phyloP scores from a whole-genome alignment of 2,329 filamentous ascomycete species.

The Phaeophleospora eucalypticola region DNA sequence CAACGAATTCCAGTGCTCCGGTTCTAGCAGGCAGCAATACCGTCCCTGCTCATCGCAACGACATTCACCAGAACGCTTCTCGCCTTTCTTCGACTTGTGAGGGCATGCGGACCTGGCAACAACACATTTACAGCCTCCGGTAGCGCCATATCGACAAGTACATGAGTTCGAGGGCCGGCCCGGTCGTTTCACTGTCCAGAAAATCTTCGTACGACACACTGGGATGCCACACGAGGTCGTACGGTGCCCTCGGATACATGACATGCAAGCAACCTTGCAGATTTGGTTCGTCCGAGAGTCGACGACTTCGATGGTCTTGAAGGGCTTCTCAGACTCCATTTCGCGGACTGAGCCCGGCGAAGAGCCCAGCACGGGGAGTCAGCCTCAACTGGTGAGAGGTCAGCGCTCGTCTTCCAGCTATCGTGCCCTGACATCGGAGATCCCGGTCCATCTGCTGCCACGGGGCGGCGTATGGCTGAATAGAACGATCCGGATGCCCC shows the following conservation, averaged over 20 bases:
- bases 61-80: constrained; percentile 32
- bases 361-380: not conserved
- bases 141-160: constrained; percentile 31
- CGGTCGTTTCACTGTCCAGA: constrained; percentile 35
- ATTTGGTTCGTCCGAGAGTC: constrained; percentile 29
- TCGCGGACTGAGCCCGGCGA: not conserved
- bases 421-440: constrained; percentile 1
- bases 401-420: not conserved
- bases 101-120: constrained; percentile 31
- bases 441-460: constrained; percentile 4
- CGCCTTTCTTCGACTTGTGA: constrained; percentile 34
- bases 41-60: constrained; percentile 34
- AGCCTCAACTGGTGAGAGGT: not conserved
- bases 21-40: constrained; percentile 32
- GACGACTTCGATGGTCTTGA: constrained; percentile 35
- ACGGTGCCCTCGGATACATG: constrained; percentile 34
- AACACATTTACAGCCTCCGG: constrained; percentile 33
- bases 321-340: constrained; percentile 31
- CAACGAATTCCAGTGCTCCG: constrained; percentile 30
- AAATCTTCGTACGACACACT: constrained; percentile 33
- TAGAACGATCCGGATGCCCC: not conserved
- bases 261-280: constrained; percentile 36
- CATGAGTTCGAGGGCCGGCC: constrained; percentile 33
- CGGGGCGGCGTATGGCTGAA: not conserved
- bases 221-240: constrained; percentile 34